phyloP scores from a whole-genome alignment of 495 filamentous ascomycete genomes.

The Hypoxylon intermedium region DNA sequence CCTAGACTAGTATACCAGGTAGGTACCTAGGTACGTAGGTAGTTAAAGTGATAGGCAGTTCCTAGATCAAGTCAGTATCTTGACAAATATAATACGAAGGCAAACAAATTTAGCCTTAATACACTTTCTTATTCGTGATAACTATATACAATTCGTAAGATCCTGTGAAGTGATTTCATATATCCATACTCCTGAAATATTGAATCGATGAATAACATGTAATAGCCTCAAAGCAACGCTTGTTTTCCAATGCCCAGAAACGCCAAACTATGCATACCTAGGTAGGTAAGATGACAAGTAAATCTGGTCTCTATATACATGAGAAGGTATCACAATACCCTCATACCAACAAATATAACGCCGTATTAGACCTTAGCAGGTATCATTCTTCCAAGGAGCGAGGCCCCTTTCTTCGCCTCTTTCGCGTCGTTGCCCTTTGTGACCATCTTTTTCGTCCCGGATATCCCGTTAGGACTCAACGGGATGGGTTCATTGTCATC shows the following conservation, averaged over 20 bases:
- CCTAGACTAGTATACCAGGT: too few species aligned
- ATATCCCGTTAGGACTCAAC: neutral
- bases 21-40: too few species aligned
- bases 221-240: neutral
- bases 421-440: conserved; percentile 6
- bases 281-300: too few species aligned
- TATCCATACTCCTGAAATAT: neutral
- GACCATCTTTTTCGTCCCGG: neutral
- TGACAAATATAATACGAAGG: too few species aligned
- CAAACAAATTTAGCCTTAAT: too few species aligned
- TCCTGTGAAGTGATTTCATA: too few species aligned
- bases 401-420: conserved; percentile 13
- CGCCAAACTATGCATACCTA: neutral
- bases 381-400: conserved; percentile 21
- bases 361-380: neutral
- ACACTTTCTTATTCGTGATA: too few species aligned
- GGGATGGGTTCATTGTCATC: conserved; percentile 27
- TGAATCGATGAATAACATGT: neutral
- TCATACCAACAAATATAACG: neutral
- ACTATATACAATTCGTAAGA: too few species aligned
- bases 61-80: too few species aligned
- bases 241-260: neutral
- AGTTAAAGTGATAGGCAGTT: too few species aligned
- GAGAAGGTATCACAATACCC: neutral
- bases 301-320: too few species aligned